Evolutionary conservation across 345 rosid genomes (phyloP).

Genomic region (Raphanus raphanistrum): DNA sequence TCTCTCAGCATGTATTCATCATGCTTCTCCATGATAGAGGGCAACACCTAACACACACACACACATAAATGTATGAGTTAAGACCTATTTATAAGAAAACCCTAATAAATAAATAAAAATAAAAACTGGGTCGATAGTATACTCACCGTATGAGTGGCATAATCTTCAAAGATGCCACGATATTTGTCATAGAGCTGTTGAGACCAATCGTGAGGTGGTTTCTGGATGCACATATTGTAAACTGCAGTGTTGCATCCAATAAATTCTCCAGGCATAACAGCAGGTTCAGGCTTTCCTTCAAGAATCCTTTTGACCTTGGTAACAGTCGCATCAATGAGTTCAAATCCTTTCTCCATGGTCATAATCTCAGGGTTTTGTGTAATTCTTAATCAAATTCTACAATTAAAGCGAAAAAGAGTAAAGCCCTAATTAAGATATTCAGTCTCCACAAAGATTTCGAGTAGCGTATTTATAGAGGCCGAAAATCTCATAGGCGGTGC

Average conservation of each 20-base stretch:
- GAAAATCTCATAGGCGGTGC: no score
- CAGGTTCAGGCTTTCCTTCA: conserved; percentile 53
- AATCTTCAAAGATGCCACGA: no score
- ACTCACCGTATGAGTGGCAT: no score
- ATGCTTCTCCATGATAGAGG: conserved; percentile 58
- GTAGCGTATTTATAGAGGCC: no score
- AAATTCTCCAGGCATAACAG: conserved; percentile 46
- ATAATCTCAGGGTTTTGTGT: conserved; percentile 6
- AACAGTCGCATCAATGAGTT: conserved; percentile 52
- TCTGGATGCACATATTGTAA: conserved; percentile 70
- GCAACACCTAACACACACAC: conserved; percentile 39
- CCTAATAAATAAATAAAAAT: no score
- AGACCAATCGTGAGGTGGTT: conserved; percentile 62
- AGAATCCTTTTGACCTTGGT: conserved; percentile 58
- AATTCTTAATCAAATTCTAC: no score
- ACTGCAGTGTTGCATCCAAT: conserved; percentile 64
- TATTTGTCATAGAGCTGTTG: conserved; percentile 28
- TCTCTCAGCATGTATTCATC: conserved; percentile 76
- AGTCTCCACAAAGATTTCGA: no score
- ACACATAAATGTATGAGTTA: background rate
- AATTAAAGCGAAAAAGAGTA: background rate
- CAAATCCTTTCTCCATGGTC: conserved; percentile 65
- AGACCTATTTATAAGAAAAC: no score
- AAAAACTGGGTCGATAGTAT: no score
- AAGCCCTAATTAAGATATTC: background rate